Evolutionary conservation across 108 stramenopile species (phyloP).

Genomic region (Skeletonema grethae): DNA sequence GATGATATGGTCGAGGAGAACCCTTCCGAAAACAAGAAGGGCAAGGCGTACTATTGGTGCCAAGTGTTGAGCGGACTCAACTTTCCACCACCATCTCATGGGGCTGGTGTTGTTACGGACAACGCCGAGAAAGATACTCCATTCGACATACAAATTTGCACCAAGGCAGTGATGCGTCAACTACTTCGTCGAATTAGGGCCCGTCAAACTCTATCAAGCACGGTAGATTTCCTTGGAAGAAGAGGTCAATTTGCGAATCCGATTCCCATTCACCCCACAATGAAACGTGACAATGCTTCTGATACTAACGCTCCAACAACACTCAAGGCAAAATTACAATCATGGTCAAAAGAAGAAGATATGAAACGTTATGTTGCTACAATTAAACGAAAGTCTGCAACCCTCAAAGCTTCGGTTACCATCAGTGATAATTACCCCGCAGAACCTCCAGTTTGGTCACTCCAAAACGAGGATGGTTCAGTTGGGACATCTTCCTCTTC

Average conservation of each 20-base stretch:
- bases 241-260: slow-evolving; percentile 23
- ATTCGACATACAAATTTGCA: slow-evolving; percentile 41
- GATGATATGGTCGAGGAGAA: slow-evolving; percentile 5
- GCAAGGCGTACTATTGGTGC: slow-evolving; percentile 79
- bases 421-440: slow-evolving; percentile 65
- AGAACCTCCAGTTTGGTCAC: slow-evolving; percentile 58
- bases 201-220: slow-evolving; percentile 45
- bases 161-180: slow-evolving; percentile 59
- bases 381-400: slow-evolving; percentile 46
- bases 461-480: slow-evolving; percentile 39
- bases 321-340: slow-evolving; percentile 36
- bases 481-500: slow-evolving; percentile 25
- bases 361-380: slow-evolving; percentile 42
- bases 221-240: slow-evolving; percentile 47
- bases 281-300: slow-evolving; percentile 24
- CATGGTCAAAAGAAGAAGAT: slow-evolving; percentile 33
- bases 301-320: slow-evolving; percentile 7
- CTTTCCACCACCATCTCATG: slow-evolving; percentile 31
- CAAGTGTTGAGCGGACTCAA: slow-evolving; percentile 76
- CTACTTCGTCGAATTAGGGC: slow-evolving; percentile 65
- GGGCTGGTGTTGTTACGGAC: neutral
- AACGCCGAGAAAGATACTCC: slow-evolving; percentile 9
- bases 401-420: slow-evolving; percentile 49
- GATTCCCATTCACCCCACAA: slow-evolving; percentile 46
- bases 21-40: slow-evolving; percentile 24